Conservation (phyloP, 1,139 yeast species). For the Meyerozyma athensensis region DNA sequence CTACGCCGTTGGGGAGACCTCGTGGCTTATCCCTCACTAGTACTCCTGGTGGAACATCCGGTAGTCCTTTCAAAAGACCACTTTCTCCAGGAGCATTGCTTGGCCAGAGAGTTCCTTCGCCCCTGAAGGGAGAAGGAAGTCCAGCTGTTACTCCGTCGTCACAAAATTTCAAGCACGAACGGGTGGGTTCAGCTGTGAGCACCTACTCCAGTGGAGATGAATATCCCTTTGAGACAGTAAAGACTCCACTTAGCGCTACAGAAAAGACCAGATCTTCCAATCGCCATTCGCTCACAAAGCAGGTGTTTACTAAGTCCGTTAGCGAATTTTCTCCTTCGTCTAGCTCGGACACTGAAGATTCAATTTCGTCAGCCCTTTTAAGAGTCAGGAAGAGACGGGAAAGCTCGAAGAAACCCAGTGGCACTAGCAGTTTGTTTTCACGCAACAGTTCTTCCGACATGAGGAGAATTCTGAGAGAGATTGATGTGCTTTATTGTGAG, state of each 20-base stretch:
- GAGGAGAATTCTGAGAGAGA: conserved; percentile 13
- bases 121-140: conserved; percentile 4
- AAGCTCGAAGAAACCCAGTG: conserved; percentile 33
- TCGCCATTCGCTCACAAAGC: conserved; percentile 26
- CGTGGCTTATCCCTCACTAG: conserved; percentile 35
- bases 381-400: conserved; percentile 58
- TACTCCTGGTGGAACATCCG: conserved; percentile 12
- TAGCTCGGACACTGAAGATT: conserved; percentile 68
- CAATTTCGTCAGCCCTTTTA: conserved; percentile 45
- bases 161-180: conserved; percentile 24
- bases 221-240: conserved; percentile 16
- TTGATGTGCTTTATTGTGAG: conserved; percentile 80
- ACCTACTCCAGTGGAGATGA: conserved; percentile 38
- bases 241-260: not conserved
- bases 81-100: conserved; percentile 22
- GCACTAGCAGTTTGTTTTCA: conserved; percentile 10
- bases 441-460: conserved; percentile 1
- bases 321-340: conserved; percentile 57
- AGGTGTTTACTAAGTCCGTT: conserved; percentile 17
- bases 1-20: conserved; percentile 31
- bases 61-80: conserved; percentile 37
- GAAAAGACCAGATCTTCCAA: conserved; percentile 13
- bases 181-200: conserved; percentile 32
- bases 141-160: conserved; percentile 18
- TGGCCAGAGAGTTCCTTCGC: conserved; percentile 6